Evolutionary conservation across 805 yeast genomes (phyloP), one percentile per base, ranked within the genome.

Genomic region (Blastobotrys mokoenaii): DNA sequence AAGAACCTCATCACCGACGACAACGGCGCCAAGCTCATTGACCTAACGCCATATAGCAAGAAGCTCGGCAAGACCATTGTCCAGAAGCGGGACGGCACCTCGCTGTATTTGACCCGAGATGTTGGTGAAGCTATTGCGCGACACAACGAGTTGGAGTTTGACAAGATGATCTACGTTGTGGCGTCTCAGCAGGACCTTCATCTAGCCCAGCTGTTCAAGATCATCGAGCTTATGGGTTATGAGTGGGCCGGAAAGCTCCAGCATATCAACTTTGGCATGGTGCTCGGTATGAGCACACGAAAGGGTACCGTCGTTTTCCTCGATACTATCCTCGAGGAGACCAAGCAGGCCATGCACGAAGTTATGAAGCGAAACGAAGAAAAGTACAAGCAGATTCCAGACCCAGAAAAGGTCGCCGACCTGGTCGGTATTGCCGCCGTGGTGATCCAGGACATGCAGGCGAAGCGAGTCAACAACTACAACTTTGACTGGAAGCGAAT

Each of bases 391-490:
- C 96, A 87, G 69, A 86, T 90, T 55, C 93, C 82, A 62, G 78
- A 89, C 63, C 98, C 97, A 31, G 97, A 90, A 49, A 79, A 79
- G 63, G 84, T 93, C 60, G 97, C 98, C 48, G 97, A 93, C 66
- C 74, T 87, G 58, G 81, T 93, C 49, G 99, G 98, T 64, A 84
- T 93, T 47, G 83, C 96, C 27, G 98, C 98, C 4, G 95, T 93
- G 50, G 89, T 93, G 96, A 85, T 93, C 60, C 99, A 93, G 74
- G 99, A 93, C 68, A 89, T 93, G 97, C 94, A 86, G 69, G 80
- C 95, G 50, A 93, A 93, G 72, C 83, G 99, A 68, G 77, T 90
- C 67, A 88, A 90, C 73, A 90, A 93, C 71, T 93, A 93, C 71
- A 86, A 82, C 59, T 93, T 93, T 70, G 85, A 87, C 67, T 93